These are phyloP conservation scores for Nepenthes alata DNA, from an alignment of 179 eudicot species.

Conservation along the genomic window DNA sequence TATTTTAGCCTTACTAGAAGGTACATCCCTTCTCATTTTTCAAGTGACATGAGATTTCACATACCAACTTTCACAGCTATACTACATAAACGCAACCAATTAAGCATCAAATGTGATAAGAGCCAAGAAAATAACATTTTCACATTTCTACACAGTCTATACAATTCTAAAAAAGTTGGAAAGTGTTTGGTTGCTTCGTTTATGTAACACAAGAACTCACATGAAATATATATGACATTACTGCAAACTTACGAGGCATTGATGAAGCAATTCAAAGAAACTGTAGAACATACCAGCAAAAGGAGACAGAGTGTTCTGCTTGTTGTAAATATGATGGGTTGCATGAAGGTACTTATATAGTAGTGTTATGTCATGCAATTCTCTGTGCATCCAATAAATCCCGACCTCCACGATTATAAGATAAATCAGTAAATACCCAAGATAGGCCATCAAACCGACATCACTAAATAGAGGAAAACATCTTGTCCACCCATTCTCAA, in stretches of 20 bases:
- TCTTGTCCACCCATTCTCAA: constrained; percentile 71
- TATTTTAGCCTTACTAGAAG: too few species aligned
- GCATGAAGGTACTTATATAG: constrained; percentile 81
- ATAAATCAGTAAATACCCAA: constrained; percentile 31
- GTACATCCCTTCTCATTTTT: too few species aligned
- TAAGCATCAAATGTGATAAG: too few species aligned
- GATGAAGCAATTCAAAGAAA: not conserved
- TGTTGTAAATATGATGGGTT: constrained; percentile 89
- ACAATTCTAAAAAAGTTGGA: too few species aligned
- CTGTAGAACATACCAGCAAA: constrained; percentile 60
- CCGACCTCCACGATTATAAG: constrained; percentile 59
- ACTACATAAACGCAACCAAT: too few species aligned
- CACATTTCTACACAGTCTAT: too few species aligned
- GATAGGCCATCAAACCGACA: constrained; percentile 38
- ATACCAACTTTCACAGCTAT: too few species aligned
- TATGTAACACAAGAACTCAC: too few species aligned
- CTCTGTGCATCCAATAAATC: constrained; percentile 82
- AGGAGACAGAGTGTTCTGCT: constrained; percentile 86
- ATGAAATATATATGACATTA: not conserved
- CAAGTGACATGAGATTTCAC: too few species aligned
- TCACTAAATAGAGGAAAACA: constrained; percentile 57
- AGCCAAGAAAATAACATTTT: too few species aligned
- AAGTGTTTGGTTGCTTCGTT: too few species aligned
- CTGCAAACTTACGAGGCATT: not conserved
- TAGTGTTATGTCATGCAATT: constrained; percentile 74